Conservation (phyloP, 2,329 filamentous ascomycete genomes). For the Trichoderma polysporum region DNA sequence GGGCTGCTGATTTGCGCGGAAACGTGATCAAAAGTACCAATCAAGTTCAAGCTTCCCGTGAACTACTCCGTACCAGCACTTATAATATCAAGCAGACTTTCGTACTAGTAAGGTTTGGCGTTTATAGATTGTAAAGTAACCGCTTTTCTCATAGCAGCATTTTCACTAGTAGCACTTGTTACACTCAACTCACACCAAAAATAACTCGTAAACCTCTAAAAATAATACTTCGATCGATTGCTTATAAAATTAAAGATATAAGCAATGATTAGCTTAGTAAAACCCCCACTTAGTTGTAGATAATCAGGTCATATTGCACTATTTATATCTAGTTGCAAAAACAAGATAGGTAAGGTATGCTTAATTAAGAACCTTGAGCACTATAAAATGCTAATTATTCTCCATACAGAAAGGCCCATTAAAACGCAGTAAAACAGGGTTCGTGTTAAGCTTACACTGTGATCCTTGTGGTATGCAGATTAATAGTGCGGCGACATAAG, state of each 20-base stretch:
- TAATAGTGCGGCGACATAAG: too few species aligned
- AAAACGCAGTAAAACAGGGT: neutral
- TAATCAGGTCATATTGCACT: too few species aligned
- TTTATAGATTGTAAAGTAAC: neutral
- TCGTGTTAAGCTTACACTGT: neutral
- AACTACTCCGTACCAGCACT: too few species aligned
- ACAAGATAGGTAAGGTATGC: too few species aligned
- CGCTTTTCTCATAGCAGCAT: neutral
- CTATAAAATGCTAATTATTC: neutral
- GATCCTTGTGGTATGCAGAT: too few species aligned
- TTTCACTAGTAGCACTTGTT: neutral
- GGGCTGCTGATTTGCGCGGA: too few species aligned
- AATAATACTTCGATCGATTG: constrained; percentile 3
- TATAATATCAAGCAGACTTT: too few species aligned
- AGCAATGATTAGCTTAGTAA: neutral
- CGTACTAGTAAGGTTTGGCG: too few species aligned
- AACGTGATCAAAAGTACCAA: too few species aligned
- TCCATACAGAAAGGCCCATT: neutral
- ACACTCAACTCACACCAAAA: neutral
- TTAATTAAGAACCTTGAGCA: neutral
- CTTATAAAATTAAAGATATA: neutral
- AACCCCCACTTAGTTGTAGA: neutral
- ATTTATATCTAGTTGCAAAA: neutral
- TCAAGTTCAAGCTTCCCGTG: too few species aligned
- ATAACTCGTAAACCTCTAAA: neutral